Conservation (phyloP, 1,284 basidiomycete genomes). For the Clitocybe nebularis region DNA sequence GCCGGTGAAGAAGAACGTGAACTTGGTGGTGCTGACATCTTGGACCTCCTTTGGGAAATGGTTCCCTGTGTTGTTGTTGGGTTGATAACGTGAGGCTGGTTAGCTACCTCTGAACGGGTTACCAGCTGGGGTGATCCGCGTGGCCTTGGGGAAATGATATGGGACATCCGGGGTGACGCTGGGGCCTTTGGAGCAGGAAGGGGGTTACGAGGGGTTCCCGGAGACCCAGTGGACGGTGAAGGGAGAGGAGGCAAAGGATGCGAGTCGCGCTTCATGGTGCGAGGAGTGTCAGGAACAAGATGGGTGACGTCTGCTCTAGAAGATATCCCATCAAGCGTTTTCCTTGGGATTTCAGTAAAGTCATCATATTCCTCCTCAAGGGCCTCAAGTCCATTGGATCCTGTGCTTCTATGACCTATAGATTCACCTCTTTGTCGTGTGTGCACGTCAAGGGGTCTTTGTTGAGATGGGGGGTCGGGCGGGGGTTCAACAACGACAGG, state of each 20-base stretch:
- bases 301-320: conserved; percentile 20
- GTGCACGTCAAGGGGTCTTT: conserved; percentile 31
- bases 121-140: conserved; percentile 49
- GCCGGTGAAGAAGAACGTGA: conserved; percentile 55
- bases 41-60: conserved; percentile 67
- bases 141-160: conserved; percentile 41
- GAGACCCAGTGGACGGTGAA: conserved; percentile 36
- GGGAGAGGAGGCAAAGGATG: conserved; percentile 68
- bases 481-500: conserved; percentile 27
- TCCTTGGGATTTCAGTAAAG: conserved; percentile 15
- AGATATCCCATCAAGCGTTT: conserved; percentile 4
- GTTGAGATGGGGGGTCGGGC: conserved; percentile 22
- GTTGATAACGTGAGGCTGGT: conserved; percentile 47
- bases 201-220: conserved; percentile 32
- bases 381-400: conserved; percentile 55
- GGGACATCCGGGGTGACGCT: conserved; percentile 40
- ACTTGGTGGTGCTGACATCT: conserved; percentile 57
- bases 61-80: conserved; percentile 58
- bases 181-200: conserved; percentile 28
- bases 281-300: conserved; percentile 33
- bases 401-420: conserved; percentile 47
- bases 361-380: conserved; percentile 51
- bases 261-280: conserved; percentile 42
- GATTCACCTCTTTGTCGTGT: conserved; percentile 45
- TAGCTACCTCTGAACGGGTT: conserved; percentile 37